Evolutionary conservation across 129 eudicot genomes (phyloP), one percentile per base, ranked within the genome.

Genomic region (Dittrichia graveolens): DNA sequence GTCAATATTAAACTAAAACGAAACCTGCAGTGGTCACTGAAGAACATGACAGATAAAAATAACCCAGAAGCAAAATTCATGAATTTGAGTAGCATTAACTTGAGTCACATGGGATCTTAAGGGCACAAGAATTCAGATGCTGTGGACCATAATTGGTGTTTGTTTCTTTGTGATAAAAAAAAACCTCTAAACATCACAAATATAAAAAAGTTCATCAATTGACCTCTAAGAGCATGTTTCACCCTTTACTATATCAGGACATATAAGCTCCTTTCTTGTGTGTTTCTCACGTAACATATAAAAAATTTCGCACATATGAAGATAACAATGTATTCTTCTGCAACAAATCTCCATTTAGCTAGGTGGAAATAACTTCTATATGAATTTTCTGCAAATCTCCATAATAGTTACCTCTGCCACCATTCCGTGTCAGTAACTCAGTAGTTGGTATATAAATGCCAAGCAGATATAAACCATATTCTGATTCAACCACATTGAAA

Each of bases 101-200:
- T 66, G 58, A 46, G 59, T 67, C 72, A 47, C 46, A 67, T 67
- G 71, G 56, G 44, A 67, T 48, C 55, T 14, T 47, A 19, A 65
- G 35, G 49, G 41, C 54, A 44, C 37, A 63, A 63, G 14, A 40
- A 62, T 48, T 10, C 48, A 19, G 70, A 44, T 44, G 45, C 24
- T 24, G 12, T 47, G 72, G 72, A 67, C 24, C 39, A 34, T 35
- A 46, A 67, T 47, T 48, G 38, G 72, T 67, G 18, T 67, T 67
- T 47, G 11, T 67, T 46, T 67, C 72, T 67, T 67, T 67, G 72
- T 67, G 72, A 67, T 12, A 67, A 47, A 67, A 65, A 10, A 5
- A 12, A 46, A 45, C 72, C 58, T 44, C 58, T 13, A 67, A 47
- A 67, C 45, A 67, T 67, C 72, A 67, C 72, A 13, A 47, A 48